These are phyloP conservation scores for Hsuehochloa calcarea DNA, from an alignment of 176 grass and related monocot genomes.

Conservation along the genomic window DNA sequence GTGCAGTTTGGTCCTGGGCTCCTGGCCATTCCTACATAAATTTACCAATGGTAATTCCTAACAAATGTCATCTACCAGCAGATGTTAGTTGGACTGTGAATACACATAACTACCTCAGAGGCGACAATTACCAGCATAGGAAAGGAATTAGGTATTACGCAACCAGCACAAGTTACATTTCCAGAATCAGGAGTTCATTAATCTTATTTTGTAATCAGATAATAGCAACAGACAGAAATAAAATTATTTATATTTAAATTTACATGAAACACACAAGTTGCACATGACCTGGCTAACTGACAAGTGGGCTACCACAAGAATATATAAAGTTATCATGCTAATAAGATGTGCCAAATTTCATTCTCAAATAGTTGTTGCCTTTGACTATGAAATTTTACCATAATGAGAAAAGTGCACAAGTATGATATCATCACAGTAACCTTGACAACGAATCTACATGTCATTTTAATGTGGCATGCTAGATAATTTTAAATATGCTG, in stretches of 20 bases:
- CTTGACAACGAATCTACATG: conserved; percentile 2
- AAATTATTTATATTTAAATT: background rate
- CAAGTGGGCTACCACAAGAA: background rate
- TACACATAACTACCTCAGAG: background rate
- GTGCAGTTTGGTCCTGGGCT: background rate
- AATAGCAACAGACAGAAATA: background rate
- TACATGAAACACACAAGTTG: background rate
- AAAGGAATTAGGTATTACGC: background rate
- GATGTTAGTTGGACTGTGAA: background rate
- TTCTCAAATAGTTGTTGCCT: background rate
- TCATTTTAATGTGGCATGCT: background rate
- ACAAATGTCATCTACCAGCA: background rate
- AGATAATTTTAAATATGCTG: background rate
- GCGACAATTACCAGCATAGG: background rate
- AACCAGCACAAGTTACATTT: background rate
- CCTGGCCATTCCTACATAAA: background rate
- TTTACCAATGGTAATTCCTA: background rate
- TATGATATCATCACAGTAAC: background rate
- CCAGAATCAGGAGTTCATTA: conserved; percentile 2
- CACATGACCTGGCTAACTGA: background rate
- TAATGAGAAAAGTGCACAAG: background rate
- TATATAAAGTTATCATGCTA: conserved; percentile 10
- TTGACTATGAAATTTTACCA: background rate
- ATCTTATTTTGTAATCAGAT: conserved; percentile 2
- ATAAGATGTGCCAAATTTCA: background rate